These are phyloP conservation scores for Pestalotiopsis sp. DNA, from an alignment of 2,329 filamentous ascomycete genomes.

Conservation along the genomic window DNA sequence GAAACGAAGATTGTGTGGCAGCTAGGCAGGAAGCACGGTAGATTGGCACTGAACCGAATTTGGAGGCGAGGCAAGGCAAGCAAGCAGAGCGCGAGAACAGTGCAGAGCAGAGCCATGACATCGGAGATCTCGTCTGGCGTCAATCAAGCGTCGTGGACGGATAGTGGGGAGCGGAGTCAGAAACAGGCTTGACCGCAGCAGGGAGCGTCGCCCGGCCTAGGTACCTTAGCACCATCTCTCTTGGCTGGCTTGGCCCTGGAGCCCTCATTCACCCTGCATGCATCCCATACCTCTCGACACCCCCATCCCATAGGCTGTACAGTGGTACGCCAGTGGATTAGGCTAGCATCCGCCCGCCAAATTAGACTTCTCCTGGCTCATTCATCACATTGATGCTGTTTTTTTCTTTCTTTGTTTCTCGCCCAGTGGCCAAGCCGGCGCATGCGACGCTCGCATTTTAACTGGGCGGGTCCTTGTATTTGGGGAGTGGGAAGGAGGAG, in stretches of 20 bases:
- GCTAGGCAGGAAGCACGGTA: neutral
- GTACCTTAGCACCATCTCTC: neutral
- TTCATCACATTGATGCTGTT: neutral
- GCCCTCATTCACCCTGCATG: neutral
- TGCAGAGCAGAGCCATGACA: neutral
- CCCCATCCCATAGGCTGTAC: neutral
- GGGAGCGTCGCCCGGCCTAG: neutral
- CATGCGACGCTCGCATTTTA: neutral
- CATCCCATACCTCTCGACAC: neutral
- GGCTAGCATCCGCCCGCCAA: neutral
- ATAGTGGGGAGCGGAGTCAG: constrained; percentile 4
- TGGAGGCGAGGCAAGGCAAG: neutral
- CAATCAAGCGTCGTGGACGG: constrained; percentile 2
- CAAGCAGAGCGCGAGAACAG: neutral
- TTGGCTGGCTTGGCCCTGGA: neutral
- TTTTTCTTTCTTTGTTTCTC: neutral
- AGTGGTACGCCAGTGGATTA: neutral
- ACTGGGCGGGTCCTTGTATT: neutral
- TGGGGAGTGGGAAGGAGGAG: neutral
- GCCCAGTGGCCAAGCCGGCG: neutral
- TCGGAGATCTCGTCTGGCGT: neutral
- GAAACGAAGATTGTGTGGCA: neutral
- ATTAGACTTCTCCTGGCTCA: neutral
- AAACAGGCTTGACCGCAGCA: constrained; percentile 11
- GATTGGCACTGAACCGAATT: neutral